Percentiles rank a stretch among this genome's conserved stretches.
Conservation (phyloP, 2,329 filamentous ascomycete species). For the Corynespora cassiicola region DNA sequence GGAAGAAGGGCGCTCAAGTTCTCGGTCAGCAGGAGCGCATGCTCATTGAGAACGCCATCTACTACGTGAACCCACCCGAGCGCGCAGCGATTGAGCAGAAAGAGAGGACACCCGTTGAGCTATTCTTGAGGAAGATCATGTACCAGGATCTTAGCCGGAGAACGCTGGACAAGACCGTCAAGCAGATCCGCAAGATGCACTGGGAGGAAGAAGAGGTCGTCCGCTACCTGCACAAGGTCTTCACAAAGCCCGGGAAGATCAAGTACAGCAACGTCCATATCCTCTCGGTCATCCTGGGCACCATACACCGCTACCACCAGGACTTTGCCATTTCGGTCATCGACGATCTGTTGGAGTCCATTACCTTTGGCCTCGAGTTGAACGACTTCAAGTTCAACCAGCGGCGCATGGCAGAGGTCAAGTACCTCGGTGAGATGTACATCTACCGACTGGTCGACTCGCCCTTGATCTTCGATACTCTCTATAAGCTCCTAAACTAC, state of each 20-base stretch:
- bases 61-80: constrained; percentile 96
- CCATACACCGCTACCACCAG: constrained; percentile 89
- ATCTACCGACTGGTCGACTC: constrained; percentile 98
- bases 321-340: constrained; percentile 90
- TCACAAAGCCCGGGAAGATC: constrained; percentile 95
- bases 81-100: constrained; percentile 95
- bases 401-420: constrained; percentile 90
- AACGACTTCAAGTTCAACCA: constrained; percentile 99
- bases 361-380: constrained; percentile 86
- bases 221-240: constrained; percentile 82
- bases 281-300: constrained; percentile 85
- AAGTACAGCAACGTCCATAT: constrained; percentile 97
- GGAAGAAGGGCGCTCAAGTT: constrained; percentile 95
- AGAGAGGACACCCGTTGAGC: constrained; percentile 89
- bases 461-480: constrained; percentile 89
- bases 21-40: constrained; percentile 95
- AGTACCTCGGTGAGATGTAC: constrained; percentile 95
- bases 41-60: constrained; percentile 97
- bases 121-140: constrained; percentile 90
- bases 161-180: constrained; percentile 90
- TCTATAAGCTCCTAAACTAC: constrained; percentile 94
- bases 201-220: constrained; percentile 95
- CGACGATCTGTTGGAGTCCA: constrained; percentile 87
- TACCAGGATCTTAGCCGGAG: constrained; percentile 94
- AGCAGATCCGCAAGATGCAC: constrained; percentile 92